A percentile compares a stretch with the other conserved stretches of the same genome.
Evolutionary conservation across 805 yeast genomes (phyloP).

Genomic region (Candida ovalis): DNA sequence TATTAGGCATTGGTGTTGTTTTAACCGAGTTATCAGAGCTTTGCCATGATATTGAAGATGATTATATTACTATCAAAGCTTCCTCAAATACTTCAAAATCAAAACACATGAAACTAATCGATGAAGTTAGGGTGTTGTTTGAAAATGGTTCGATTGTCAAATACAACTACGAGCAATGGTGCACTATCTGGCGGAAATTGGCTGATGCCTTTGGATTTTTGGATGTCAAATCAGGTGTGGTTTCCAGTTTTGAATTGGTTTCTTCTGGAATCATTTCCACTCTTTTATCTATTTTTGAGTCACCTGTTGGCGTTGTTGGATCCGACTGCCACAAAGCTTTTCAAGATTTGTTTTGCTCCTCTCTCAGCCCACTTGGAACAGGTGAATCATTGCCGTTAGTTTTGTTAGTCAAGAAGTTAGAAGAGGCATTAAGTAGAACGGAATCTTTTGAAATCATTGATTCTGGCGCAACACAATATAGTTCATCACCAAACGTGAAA

Average conservation of each 20-base stretch:
- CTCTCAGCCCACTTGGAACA: constrained; percentile 29
- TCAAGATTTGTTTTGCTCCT: constrained; percentile 35
- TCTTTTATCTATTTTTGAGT: constrained; percentile 35
- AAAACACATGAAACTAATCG: constrained; percentile 28
- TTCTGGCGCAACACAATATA: constrained; percentile 33
- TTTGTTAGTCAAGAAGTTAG: constrained; percentile 54
- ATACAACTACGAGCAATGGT: constrained; percentile 32
- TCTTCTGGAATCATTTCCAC: constrained; percentile 59
- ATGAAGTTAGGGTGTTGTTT: constrained; percentile 23
- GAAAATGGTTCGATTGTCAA: constrained; percentile 15
- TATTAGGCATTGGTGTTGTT: constrained; percentile 10
- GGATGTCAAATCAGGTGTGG: constrained; percentile 10
- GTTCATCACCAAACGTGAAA: constrained; percentile 28
- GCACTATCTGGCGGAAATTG: constrained; percentile 36
- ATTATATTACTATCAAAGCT: constrained; percentile 19
- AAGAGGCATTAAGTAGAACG: constrained; percentile 67
- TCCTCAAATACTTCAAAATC: constrained; percentile 23
- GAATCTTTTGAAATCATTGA: constrained; percentile 68
- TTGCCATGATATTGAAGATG: constrained; percentile 18
- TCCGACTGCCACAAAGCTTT: constrained; percentile 42
- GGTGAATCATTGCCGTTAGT: constrained; percentile 34
- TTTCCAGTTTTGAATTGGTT: constrained; percentile 74
- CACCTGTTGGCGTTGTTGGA: constrained; percentile 24
- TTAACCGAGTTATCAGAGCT: constrained; percentile 14
- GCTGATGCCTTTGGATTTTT: constrained; percentile 31